phyloP scores from a whole-genome alignment of 2,329 filamentous ascomycete species.

The Colletotrichum cuscutae region DNA sequence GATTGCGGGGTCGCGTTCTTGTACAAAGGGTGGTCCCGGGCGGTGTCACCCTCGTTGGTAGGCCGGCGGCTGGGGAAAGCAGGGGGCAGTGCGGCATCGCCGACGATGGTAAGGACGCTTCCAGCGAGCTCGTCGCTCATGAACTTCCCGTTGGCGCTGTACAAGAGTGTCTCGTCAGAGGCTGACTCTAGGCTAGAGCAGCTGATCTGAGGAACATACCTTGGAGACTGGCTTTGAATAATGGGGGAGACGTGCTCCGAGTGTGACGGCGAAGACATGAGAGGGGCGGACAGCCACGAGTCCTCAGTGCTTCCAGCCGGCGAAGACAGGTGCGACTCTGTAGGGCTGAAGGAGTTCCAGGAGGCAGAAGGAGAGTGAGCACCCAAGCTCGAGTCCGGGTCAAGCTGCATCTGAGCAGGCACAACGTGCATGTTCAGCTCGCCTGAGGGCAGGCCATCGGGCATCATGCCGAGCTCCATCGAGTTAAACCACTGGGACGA shows the following conservation, averaged over 20 bases:
- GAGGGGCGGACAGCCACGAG: constrained; percentile 44
- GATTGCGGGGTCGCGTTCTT: constrained; percentile 69
- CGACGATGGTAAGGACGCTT: constrained; percentile 41
- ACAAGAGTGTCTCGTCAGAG: constrained; percentile 44
- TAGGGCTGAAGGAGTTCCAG: constrained; percentile 46
- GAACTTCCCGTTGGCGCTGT: constrained; percentile 51
- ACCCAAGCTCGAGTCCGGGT: constrained; percentile 60
- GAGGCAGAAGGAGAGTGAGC: constrained; percentile 62
- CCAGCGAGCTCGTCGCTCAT: constrained; percentile 37
- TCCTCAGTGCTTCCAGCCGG: constrained; percentile 32
- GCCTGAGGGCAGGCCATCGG: constrained; percentile 55
- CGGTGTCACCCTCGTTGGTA: constrained; percentile 65
- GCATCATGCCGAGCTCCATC: constrained; percentile 55
- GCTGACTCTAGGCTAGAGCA: constrained; percentile 33
- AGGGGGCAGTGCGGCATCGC: constrained; percentile 51
- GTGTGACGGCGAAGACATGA: constrained; percentile 55
- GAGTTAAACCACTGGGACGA: constrained; percentile 61
- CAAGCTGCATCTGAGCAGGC: constrained; percentile 65
- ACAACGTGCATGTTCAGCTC: constrained; percentile 64
- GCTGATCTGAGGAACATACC: constrained; percentile 54
- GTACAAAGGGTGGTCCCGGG: constrained; percentile 76
- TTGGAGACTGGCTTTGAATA: constrained; percentile 62
- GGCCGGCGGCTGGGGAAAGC: constrained; percentile 58
- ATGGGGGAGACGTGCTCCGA: constrained; percentile 61
- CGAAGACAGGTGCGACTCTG: constrained; percentile 37